phyloP scores from a whole-genome alignment of 2,329 filamentous ascomycete species.

The Xylaria sp. region DNA sequence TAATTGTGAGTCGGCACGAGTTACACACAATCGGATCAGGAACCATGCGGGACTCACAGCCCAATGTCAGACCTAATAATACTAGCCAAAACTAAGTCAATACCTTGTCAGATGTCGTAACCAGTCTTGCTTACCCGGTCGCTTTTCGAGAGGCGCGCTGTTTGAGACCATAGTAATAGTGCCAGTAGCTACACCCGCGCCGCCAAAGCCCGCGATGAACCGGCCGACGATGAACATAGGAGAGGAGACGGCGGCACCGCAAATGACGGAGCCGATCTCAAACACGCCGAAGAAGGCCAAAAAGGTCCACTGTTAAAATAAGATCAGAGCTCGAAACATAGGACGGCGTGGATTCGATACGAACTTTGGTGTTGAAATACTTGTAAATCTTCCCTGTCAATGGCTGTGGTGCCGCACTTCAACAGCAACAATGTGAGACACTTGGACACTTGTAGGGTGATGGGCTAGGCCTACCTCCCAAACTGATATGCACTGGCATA shows the following conservation, averaged over 20 bases:
- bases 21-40: no score
- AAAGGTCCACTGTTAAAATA: conserved; percentile 44
- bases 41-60: neutral
- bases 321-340: no score
- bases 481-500: no score
- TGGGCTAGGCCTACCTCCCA: no score
- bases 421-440: no score
- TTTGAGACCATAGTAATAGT: conserved; percentile 57
- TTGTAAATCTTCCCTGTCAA: no score
- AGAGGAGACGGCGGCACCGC: conserved; percentile 55
- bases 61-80: conserved; percentile 33
- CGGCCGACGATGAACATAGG: conserved; percentile 59
- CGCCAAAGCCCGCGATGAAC: conserved; percentile 58
- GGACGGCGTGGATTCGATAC: no score
- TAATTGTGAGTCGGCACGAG: neutral
- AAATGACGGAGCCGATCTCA: conserved; percentile 60
- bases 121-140: conserved; percentile 27
- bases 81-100: conserved; percentile 33
- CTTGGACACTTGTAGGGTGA: no score
- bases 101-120: neutral
- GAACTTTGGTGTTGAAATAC: no score
- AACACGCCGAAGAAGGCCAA: conserved; percentile 54
- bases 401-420: no score
- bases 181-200: conserved; percentile 56
- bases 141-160: conserved; percentile 49